phyloP scores from a whole-genome alignment of 306 rosid genomes.

The Cucumis melo region DNA sequence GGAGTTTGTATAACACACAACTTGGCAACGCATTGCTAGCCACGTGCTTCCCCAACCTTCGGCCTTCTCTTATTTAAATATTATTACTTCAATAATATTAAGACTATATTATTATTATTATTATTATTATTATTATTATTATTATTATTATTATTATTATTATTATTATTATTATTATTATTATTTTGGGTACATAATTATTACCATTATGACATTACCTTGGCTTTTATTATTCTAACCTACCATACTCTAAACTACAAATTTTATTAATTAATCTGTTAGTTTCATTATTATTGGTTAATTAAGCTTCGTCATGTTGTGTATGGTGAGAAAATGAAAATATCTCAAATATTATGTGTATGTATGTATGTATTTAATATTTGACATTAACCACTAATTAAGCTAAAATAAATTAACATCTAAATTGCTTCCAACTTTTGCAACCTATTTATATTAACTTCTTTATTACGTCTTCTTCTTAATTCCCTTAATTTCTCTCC shows the following conservation, averaged over 20 bases:
- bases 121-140: too few species aligned
- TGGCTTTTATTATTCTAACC: background rate
- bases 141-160: too few species aligned
- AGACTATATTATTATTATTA: background rate
- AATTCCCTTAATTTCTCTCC: background rate
- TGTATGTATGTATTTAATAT: background rate
- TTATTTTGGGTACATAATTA: background rate
- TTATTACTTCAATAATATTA: background rate
- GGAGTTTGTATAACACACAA: background rate
- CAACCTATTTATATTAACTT: background rate
- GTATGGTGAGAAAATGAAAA: background rate
- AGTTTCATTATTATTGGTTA: background rate
- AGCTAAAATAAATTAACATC: background rate
- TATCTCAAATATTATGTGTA: background rate
- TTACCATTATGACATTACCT: background rate
- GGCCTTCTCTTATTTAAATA: background rate
- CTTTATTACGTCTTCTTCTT: background rate
- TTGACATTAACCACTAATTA: background rate
- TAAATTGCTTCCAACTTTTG: background rate
- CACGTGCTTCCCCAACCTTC: slow-evolving; percentile 3
- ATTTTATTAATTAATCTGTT: background rate
- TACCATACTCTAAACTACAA: background rate
- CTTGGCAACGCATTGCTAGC: background rate
- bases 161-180: background rate
- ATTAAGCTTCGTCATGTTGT: background rate